Evolutionary conservation across 345 rosid genomes (phyloP), one percentile per base, ranked within the genome.

Genomic region (Eucalyptus cloeziana): DNA sequence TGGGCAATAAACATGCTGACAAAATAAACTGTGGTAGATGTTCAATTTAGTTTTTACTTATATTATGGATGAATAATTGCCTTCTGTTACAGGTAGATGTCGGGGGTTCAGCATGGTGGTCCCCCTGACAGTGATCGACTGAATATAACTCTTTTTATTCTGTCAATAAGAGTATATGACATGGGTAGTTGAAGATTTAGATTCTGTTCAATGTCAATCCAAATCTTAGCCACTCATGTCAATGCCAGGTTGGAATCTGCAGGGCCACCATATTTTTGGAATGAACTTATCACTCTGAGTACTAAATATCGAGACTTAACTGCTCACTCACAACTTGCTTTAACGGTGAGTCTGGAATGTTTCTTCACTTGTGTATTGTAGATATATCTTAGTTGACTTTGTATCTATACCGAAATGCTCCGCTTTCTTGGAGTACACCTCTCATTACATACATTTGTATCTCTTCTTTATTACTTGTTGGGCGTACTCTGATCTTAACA

Each of bases 301-400:
- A 94, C 97, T 37, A 96, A 96, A 90, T 97, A 96, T 89, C 94
- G 96, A 30, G 99, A 96, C 92, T 94, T 96, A 89, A 96, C 98
- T 85, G 93, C 94, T 5, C 96, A 94, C 88, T 96, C 99, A 1
- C 99, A 97, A 92, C 96, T 96, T 92, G 97, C 97, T 54, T 92
- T 97, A 83, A 97, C 99, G 7, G 98, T 97, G 92, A 92, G 93
- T 81, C 25, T 31, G 81, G 52, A 31, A 11, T 69, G 85, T 79
- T 51, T 83, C 25, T 4, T 58, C 86, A 10, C 56, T 89, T 86
- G 60, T n/a, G 13, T 88, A 92, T 60, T 91, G 37, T 64, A 64
- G 33, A 64, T 30, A n/a, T 64, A 64, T 14, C 71, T 64, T n/a
- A n/a, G 37, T 21, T 64, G 71, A 64, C 71, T 64, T 64, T 64